A percentile compares a stretch with the other conserved stretches of the same genome.
phyloP scores from a whole-genome alignment of 306 rosid species.

The Acmispon strigosus region DNA sequence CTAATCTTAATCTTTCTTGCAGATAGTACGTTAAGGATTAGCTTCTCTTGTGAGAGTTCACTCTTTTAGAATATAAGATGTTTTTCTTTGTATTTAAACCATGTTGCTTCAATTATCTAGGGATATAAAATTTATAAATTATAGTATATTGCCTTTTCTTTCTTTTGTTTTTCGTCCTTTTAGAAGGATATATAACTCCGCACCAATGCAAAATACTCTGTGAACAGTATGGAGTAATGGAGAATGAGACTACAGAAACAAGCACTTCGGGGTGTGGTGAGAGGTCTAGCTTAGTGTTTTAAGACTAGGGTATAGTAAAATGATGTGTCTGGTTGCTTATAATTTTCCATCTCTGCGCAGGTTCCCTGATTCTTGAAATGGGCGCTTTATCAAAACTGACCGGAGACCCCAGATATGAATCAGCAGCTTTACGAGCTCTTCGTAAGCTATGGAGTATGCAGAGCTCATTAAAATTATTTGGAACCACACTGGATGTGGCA shows the following conservation, averaged over 20 bases:
- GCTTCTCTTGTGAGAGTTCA: not conserved
- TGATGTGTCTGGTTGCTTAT: slow-evolving; percentile 22
- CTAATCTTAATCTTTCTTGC: no score
- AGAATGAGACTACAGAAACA: slow-evolving; percentile 96
- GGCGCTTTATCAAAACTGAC: slow-evolving; percentile 92
- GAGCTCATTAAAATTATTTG: slow-evolving; percentile 83
- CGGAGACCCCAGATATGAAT: slow-evolving; percentile 76
- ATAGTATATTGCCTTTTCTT: slow-evolving; percentile 38
- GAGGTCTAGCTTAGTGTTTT: slow-evolving; percentile 49
- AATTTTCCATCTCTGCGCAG: slow-evolving; percentile 39
- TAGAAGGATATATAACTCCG: slow-evolving; percentile 74
- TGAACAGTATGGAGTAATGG: slow-evolving; percentile 97
- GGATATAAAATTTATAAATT: slow-evolving; percentile 28
- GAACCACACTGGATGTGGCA: slow-evolving; percentile 79
- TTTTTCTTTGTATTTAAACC: slow-evolving; percentile 18
- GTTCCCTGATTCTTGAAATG: slow-evolving; percentile 98
- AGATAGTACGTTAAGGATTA: not conserved
- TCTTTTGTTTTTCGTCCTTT: slow-evolving; percentile 29
- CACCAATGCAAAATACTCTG: slow-evolving; percentile 72
- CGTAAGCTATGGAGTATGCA: slow-evolving; percentile 90
- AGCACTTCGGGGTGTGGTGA: slow-evolving; percentile 99
- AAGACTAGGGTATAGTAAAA: slow-evolving; percentile 28
- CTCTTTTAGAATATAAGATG: not conserved
- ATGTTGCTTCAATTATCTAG: slow-evolving; percentile 23
- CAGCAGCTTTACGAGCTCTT: slow-evolving; percentile 82